These are phyloP conservation scores for Lathyrus oleraceus DNA, from an alignment of 306 rosid genomes.

Conservation along the genomic window DNA sequence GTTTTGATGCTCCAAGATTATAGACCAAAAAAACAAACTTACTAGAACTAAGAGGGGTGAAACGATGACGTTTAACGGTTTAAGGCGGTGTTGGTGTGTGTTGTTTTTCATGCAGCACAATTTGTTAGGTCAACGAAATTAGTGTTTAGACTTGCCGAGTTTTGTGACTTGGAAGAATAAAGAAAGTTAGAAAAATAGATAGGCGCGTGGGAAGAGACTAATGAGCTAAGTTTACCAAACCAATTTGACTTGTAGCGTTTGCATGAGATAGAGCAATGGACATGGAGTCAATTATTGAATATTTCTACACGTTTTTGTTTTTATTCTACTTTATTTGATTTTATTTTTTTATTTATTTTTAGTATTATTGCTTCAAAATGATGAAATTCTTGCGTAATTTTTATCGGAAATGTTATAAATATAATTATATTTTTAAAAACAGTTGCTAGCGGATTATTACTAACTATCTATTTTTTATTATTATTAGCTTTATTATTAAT, in stretches of 20 bases:
- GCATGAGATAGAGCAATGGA: neutral
- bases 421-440: neutral
- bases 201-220: constrained; percentile 31
- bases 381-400: neutral
- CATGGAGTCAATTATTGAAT: constrained; percentile 13
- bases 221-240: constrained; percentile 20
- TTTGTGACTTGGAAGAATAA: constrained; percentile 9
- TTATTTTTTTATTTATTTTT: neutral
- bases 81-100: constrained; percentile 24
- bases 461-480: too few relatives aligned
- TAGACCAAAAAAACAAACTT: neutral
- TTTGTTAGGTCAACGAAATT: constrained; percentile 30
- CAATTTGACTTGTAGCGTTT: constrained; percentile 33
- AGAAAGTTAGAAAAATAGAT: neutral
- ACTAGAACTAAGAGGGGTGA: neutral
- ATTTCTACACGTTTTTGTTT: neutral
- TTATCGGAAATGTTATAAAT: neutral
- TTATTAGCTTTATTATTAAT: neutral
- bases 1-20: neutral
- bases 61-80: neutral
- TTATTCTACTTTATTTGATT: neutral
- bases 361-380: neutral
- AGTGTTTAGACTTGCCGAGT: neutral
- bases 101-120: neutral
- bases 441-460: neutral